phyloP scores from a whole-genome alignment of 306 rosid species.

The Gastrolobium villosum region DNA sequence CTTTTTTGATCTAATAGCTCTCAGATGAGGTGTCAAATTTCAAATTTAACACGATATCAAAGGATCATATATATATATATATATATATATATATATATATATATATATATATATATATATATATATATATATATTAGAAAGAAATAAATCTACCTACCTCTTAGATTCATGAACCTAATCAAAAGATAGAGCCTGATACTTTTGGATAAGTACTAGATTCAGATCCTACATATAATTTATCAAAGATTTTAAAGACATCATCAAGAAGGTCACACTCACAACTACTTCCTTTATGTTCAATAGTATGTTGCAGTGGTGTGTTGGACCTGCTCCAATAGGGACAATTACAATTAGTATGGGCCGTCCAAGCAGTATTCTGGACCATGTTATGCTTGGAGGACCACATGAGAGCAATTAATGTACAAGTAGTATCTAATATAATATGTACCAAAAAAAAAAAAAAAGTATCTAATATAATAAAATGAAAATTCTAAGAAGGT shows the following conservation, averaged over 20 bases:
- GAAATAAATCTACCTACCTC: constrained; percentile 41
- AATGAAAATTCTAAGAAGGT: constrained; percentile 13
- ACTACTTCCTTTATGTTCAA: neutral
- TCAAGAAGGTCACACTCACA: neutral
- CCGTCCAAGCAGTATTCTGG: neutral
- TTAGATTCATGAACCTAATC: neutral
- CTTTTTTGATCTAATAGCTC: no score
- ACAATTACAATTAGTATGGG: neutral
- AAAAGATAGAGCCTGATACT: neutral
- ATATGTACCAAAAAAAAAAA: no score
- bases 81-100: no score
- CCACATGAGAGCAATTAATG: neutral
- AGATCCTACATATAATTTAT: neutral
- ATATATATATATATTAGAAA: neutral
- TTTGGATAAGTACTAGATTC: constrained; percentile 10
- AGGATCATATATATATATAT: no score
- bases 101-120: no score
- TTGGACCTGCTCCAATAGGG: constrained; percentile 21
- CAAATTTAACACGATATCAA: no score
- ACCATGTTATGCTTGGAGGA: constrained; percentile 29
- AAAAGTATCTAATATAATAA: no score
- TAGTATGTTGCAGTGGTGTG: constrained; percentile 2
- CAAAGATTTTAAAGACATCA: neutral
- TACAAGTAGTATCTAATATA: neutral
- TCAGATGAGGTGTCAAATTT: no score